Base-by-base conservation (phyloP, 2,329 filamentous ascomycete species). In the Nigrospora osmanthi region DNA sequence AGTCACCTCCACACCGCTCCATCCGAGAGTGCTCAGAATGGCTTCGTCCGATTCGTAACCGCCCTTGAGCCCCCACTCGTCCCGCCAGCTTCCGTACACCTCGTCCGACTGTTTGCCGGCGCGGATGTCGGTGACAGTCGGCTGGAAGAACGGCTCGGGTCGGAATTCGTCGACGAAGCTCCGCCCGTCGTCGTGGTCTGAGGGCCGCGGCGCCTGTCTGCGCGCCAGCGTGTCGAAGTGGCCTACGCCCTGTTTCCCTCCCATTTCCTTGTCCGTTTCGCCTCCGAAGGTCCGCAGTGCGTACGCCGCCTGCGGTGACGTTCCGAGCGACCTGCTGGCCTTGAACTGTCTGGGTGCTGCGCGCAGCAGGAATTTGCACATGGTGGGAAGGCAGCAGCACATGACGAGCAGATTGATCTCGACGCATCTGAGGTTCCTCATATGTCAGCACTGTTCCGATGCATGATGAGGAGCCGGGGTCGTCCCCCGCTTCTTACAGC, bases 341-440 rank as follows among this genome's bases (percentile, higher is more conserved):
- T 58, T 57, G 15, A 66, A 54, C 19, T 64, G 42, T 6, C 50
- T 57, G 2, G 65, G 65, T 0, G 64, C 58, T 11, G 68, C 53
- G 43, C 67, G 62, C 3, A 55, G 55, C 47, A 68, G 57, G 57
- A 69, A 70, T 15, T 64, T 64, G 23, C 63, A 60, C 1, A 70
- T 48, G 1, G 67, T 68, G 0, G 67, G 64, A 32, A 69, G 58
- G 17, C 64, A 64, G 16, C 63, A 65, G 51, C 66, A 70, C 12
- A 67, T 63, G 28, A 70, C 58, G 42, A 69, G 60, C 0, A 70
- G 55, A 35, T 70, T 70, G 1, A 58, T 53, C 46, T 70, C 67
- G 33, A 69, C 52, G 35, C 66, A 55, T 1, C 63, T 66, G 32
- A 28, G 17, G 28, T 11, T 15, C n/a, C 13, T 14, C 10, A 14